Percentiles rank a stretch among this genome's conserved stretches.
These are phyloP conservation scores for Aspergillus fumigatus DNA, from an alignment of 2,329 filamentous ascomycete genomes.

Conservation along the genomic window DNA sequence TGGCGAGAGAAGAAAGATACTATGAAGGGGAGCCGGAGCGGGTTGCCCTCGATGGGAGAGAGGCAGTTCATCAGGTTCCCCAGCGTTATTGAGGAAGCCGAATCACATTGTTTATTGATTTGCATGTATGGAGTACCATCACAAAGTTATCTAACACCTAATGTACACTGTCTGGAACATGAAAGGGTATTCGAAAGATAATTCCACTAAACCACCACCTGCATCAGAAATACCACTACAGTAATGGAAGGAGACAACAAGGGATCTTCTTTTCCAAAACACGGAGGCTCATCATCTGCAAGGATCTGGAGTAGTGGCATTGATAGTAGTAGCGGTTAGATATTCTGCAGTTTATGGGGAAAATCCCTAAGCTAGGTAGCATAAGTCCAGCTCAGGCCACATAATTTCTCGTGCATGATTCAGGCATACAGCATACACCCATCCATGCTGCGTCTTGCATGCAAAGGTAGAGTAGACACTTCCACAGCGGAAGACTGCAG, in stretches of 20 bases:
- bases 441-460: not conserved
- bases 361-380: not conserved
- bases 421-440: not conserved
- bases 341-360: not conserved
- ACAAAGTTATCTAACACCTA: not conserved
- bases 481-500: no score
- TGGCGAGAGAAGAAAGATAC: conserved; percentile 31
- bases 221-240: conserved; percentile 13
- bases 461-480: no score
- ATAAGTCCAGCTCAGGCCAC: not conserved
- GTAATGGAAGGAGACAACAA: not conserved
- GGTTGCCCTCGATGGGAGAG: conserved; percentile 27
- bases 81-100: conserved; percentile 29
- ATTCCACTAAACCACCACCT: not conserved
- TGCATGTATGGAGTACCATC: not conserved
- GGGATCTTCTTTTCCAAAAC: not conserved
- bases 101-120: not conserved
- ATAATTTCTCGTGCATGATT: not conserved
- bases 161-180: not conserved
- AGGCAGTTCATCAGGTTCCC: conserved; percentile 29
- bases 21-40: conserved; percentile 34
- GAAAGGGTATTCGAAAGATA: not conserved
- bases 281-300: not conserved
- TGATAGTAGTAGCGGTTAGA: not conserved
- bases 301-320: not conserved